Evolutionary conservation across 345 rosid genomes (phyloP).

Genomic region (Arabidopsis thaliana): TAIR10.1 NC_003071.7:1135501-1136000

Average conservation of each 20-base stretch:
- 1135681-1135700: background rate
- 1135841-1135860: background rate
- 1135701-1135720: background rate
- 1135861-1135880: constrained; percentile 2
- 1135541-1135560: too few species aligned
- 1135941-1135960: background rate
- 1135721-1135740: background rate
- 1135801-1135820: background rate
- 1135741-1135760: background rate
- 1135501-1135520: too few species aligned
- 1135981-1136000: constrained; percentile 34
- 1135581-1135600: background rate
- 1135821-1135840: background rate
- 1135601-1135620: background rate
- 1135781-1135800: background rate
- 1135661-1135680: background rate
- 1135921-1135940: background rate
- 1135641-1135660: background rate
- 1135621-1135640: background rate
- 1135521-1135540: too few species aligned
- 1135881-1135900: constrained; percentile 16
- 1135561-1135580: background rate
- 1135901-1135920: constrained; percentile 3
- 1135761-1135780: background rate
- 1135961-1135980: background rate